Conservation (phyloP, 2,329 filamentous ascomycete genomes). For the Hypoxylon sp. region DNA sequence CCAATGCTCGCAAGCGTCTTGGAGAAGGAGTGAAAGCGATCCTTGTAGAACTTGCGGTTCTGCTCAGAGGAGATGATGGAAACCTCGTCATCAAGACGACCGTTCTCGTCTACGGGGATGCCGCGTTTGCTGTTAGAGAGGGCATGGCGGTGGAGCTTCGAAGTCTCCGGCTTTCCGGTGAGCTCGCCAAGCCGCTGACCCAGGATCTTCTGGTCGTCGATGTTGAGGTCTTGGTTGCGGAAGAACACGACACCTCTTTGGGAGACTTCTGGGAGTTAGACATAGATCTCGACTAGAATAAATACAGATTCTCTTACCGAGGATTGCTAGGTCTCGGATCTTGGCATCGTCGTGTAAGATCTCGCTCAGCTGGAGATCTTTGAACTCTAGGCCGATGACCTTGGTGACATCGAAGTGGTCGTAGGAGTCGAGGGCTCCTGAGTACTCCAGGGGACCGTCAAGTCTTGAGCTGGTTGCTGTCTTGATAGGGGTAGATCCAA, state of each 20-base stretch:
- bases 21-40: conserved; percentile 53
- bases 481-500: conserved; percentile 19
- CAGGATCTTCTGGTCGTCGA: conserved; percentile 59
- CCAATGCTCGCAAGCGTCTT: conserved; percentile 54
- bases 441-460: conserved; percentile 54
- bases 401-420: conserved; percentile 53
- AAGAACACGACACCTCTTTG: conserved; percentile 64
- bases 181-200: conserved; percentile 58
- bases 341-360: conserved; percentile 51
- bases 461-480: conserved; percentile 57
- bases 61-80: conserved; percentile 67
- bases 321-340: conserved; percentile 47
- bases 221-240: conserved; percentile 60
- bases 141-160: conserved; percentile 66
- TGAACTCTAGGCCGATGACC: conserved; percentile 52
- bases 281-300: neutral
- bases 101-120: conserved; percentile 59
- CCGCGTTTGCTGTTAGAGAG: conserved; percentile 48
- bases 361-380: conserved; percentile 49
- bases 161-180: conserved; percentile 61
- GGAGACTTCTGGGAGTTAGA: conserved; percentile 53
- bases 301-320: conserved; percentile 27
- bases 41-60: conserved; percentile 66
- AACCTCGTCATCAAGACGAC: conserved; percentile 66
- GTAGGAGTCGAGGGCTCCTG: conserved; percentile 56